phyloP scores from a whole-genome alignment of 805 yeast genomes.

The Wickerhamomyces chambardii region DNA sequence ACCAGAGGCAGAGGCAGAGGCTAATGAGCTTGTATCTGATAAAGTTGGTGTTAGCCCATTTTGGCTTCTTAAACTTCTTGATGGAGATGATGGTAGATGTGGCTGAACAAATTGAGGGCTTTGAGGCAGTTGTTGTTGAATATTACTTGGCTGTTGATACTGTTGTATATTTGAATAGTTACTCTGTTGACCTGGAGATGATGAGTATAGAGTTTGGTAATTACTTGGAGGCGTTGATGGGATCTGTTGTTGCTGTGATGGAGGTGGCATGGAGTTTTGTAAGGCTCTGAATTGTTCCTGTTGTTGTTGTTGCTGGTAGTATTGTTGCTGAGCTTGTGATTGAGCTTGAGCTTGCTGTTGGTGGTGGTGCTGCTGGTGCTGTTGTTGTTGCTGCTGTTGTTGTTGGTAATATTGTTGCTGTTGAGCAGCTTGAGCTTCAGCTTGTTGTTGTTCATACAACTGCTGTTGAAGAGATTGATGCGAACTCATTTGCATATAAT shows the following conservation, averaged over 20 bases:
- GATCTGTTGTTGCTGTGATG: conserved; percentile 13
- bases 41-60: conserved; percentile 12
- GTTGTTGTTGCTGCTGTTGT: conserved; percentile 10
- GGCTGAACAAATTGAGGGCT: conserved; percentile 18
- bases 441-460: conserved; percentile 22
- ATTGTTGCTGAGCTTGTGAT: conserved; percentile 12
- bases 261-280: conserved; percentile 19
- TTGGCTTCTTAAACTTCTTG: conserved; percentile 20
- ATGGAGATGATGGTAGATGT: conserved; percentile 23
- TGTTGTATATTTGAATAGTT: conserved; percentile 4
- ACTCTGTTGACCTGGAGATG: conserved; percentile 16
- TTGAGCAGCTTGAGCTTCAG: conserved; percentile 21
- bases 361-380: conserved; percentile 14
- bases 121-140: conserved; percentile 15
- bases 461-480: conserved; percentile 29
- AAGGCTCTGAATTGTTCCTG: conserved; percentile 11
- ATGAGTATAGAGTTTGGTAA: conserved; percentile 7
- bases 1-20: conserved; percentile 7
- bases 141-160: conserved; percentile 7
- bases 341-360: conserved; percentile 9
- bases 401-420: conserved; percentile 15
- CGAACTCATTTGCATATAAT: conserved; percentile 27
- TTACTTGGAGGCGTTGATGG: conserved; percentile 14
- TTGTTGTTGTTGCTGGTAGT: conserved; percentile 14
- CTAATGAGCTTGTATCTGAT: conserved; percentile 15